Evolutionary conservation across 257 asterid genomes (phyloP), one percentile per base, ranked within the genome.

Genomic region (Solanum verrucosum): DNA sequence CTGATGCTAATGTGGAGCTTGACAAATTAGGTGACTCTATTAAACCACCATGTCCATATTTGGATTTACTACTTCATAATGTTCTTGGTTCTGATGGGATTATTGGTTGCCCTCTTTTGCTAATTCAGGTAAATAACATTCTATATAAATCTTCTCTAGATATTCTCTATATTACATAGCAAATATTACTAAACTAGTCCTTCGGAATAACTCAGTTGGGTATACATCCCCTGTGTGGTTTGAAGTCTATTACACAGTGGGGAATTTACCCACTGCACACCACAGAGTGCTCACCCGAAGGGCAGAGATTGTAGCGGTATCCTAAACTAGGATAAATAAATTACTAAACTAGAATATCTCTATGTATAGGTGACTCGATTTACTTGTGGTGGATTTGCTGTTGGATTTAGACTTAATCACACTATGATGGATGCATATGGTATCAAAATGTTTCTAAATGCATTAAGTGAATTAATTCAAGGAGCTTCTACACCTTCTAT

Each of bases 291-390:
- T 31, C 33, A 31, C 33, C 33, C 33, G 33, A 31, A 31, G 33
- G 33, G 33, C 33, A 31, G 33, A 31, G 33, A 31, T 31, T 31
- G 33, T 31, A 31, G 33, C 33, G 33, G 33, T 31, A 31, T 31
- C 33, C 33, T 31, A 31, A 31, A 31, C 33, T 31, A 31, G 33
- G 33, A 31, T 31, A 31, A 31, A 31, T 31, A 31, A 31, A 31
- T 31, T 31, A 31, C 33, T 31, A 31, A 31, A 31, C 33, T 31
- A 31, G 33, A 31, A 31, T 31, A 31, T 31, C 84, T 42, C 0
- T 77, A 0, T 42, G 34, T 0, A 38, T 40, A 90, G 92, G 90
- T 90, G 18, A 90, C 92, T 5, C 79, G 87, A 7, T 87, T 90
- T 65, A 59, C 2, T 1, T 90, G 89, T 42, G 89, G 90, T 14